Conservation (phyloP, 1,284 basidiomycete species). For the Heterobasidion annosum region DNA sequence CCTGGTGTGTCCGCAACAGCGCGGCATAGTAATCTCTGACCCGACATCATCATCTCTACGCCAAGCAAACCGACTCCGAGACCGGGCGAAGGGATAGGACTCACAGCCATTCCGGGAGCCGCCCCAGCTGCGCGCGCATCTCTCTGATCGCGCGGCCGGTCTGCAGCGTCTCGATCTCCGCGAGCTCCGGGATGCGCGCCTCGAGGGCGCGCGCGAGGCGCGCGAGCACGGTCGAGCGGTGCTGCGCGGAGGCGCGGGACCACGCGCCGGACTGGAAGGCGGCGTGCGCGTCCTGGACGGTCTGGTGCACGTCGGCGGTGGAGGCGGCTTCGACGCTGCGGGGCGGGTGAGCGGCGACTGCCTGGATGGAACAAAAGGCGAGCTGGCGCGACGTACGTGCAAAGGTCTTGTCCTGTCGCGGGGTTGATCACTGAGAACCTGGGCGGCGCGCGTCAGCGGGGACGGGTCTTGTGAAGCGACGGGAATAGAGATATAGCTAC, state of each 20-base stretch:
- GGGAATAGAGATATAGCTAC: background rate
- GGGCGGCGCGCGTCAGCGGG: background rate
- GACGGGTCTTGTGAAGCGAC: background rate
- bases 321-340: constrained; percentile 32
- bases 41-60: background rate
- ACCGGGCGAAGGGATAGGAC: constrained; percentile 16
- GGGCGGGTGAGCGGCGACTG: background rate
- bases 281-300: constrained; percentile 47
- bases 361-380: background rate
- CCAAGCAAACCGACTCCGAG: background rate
- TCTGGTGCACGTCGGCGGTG: constrained; percentile 36
- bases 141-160: constrained; percentile 71
- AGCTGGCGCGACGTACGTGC: constrained; percentile 34
- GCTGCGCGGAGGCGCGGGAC: constrained; percentile 48
- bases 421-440: constrained; percentile 57
- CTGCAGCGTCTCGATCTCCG: constrained; percentile 62
- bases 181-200: constrained; percentile 45
- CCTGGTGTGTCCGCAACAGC: constrained; percentile 58
- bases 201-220: constrained; percentile 56
- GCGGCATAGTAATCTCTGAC: constrained; percentile 64
- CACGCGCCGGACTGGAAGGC: constrained; percentile 59
- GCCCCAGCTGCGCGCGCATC: constrained; percentile 66
- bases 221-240: constrained; percentile 58
- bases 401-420: constrained; percentile 52
- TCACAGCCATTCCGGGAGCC: constrained; percentile 77